Percentiles rank a stretch among this genome's conserved stretches.
Evolutionary conservation across 2,329 filamentous ascomycete genomes (phyloP).

Genomic region (Diplodia corticola): DNA sequence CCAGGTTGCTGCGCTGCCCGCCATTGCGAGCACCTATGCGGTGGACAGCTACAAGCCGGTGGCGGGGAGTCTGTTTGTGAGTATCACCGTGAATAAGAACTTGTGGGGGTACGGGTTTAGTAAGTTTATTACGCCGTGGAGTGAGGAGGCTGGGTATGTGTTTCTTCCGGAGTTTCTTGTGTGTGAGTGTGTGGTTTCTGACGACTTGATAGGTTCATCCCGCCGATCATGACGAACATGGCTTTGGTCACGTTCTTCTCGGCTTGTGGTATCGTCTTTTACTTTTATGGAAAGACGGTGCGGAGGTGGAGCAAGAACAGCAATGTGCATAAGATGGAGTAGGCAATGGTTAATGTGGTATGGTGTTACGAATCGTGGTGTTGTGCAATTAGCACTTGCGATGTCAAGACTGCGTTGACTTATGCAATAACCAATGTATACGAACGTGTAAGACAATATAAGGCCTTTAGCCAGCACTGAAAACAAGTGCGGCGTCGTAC

Average conservation of each 20-base stretch:
- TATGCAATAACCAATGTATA: too few relatives aligned
- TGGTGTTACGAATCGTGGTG: not conserved
- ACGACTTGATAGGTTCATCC: constrained; percentile 40
- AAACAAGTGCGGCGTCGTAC: too few relatives aligned
- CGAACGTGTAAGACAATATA: too few relatives aligned
- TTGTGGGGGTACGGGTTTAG: constrained; percentile 62
- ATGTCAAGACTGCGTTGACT: not conserved
- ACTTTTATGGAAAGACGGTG: constrained; percentile 60
- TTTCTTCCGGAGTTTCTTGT: not conserved
- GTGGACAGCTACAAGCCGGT: constrained; percentile 67
- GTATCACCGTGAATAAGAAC: constrained; percentile 65
- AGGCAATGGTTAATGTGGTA: not conserved
- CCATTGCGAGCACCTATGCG: constrained; percentile 60
- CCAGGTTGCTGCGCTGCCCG: constrained; percentile 61
- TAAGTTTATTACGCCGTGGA: constrained; percentile 58
- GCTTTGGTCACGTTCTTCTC: constrained; percentile 56
- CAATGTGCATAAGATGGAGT: constrained; percentile 55
- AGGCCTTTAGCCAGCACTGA: too few relatives aligned
- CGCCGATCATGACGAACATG: constrained; percentile 63
- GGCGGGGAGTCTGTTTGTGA: constrained; percentile 59
- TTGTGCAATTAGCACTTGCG: not conserved
- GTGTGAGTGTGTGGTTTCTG: not conserved
- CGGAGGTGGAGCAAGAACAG: constrained; percentile 57
- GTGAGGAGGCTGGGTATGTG: constrained; percentile 45
- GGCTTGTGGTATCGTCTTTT: constrained; percentile 57